phyloP scores from a whole-genome alignment of 2,329 filamentous ascomycete species.

The Metarhizium rileyi region DNA sequence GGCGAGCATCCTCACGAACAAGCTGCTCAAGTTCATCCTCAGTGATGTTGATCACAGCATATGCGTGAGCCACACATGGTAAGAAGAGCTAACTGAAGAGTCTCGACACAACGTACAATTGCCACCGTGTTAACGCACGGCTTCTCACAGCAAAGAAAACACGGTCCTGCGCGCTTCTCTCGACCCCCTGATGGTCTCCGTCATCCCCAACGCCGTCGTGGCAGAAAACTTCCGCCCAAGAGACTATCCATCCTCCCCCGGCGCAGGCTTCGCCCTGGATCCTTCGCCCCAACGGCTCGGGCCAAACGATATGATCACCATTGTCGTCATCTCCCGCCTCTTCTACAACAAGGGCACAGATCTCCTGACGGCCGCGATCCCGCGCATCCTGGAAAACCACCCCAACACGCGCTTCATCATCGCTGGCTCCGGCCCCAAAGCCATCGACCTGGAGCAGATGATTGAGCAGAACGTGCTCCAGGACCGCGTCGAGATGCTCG shows the following conservation, averaged over 20 bases:
- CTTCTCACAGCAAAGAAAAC: constrained; percentile 72
- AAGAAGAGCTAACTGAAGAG: constrained; percentile 16
- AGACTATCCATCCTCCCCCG: constrained; percentile 27
- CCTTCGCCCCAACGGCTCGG: constrained; percentile 59
- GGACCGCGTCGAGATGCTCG: constrained; percentile 86
- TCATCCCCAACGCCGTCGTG: constrained; percentile 95
- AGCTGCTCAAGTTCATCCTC: constrained; percentile 87
- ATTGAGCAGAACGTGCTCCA: constrained; percentile 90
- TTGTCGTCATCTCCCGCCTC: constrained; percentile 91
- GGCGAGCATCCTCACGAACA: constrained; percentile 91
- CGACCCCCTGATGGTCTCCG: constrained; percentile 93
- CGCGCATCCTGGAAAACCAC: constrained; percentile 79
- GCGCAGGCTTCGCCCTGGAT: constrained; percentile 29
- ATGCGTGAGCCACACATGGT: constrained; percentile 97
- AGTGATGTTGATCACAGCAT: constrained; percentile 98
- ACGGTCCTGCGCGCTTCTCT: constrained; percentile 89
- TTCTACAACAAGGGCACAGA: constrained; percentile 99
- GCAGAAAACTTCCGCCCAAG: constrained; percentile 85
- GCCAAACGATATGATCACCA: constrained; percentile 81
- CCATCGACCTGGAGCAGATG: constrained; percentile 97
- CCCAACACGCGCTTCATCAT: constrained; percentile 96
- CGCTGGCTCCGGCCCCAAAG: constrained; percentile 88
- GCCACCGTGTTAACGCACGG: background rate
- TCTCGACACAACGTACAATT: background rate
- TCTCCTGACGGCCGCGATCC: constrained; percentile 90